phyloP scores from a whole-genome alignment of 164 flowering plant species.

The Pachysandra terminalis region DNA sequence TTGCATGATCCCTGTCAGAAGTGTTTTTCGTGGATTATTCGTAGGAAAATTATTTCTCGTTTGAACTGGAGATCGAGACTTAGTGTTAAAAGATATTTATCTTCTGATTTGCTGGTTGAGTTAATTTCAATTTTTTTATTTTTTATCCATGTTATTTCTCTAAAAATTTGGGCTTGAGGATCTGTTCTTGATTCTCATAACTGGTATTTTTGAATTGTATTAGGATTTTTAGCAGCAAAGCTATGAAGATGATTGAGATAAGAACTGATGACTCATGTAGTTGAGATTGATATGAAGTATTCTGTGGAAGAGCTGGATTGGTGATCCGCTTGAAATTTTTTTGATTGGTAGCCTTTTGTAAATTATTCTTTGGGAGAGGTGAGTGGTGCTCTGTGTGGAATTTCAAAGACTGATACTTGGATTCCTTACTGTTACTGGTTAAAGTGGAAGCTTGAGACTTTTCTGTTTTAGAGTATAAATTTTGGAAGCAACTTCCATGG shows the following conservation, averaged over 20 bases:
- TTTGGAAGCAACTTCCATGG: conserved; percentile 33
- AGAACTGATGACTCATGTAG: not conserved
- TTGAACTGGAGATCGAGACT: not conserved
- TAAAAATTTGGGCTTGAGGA: not conserved
- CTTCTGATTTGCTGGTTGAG: not conserved
- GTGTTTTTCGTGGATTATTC: not conserved
- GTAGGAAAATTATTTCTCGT: not conserved
- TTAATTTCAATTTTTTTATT: not conserved
- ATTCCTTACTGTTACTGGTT: conserved; percentile 40
- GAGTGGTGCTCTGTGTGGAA: too few species aligned
- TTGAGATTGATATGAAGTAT: not conserved
- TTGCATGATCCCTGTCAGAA: not conserved
- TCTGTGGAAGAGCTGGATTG: conserved; percentile 4
- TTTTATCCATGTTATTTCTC: not conserved
- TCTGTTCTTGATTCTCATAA: not conserved
- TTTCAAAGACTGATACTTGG: conserved; percentile 11
- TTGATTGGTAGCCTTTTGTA: too few species aligned
- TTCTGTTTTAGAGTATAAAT: conserved; percentile 2
- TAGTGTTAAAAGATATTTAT: not conserved
- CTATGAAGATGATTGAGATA: not conserved
- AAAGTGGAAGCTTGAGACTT: conserved; percentile 13
- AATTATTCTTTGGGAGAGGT: too few species aligned
- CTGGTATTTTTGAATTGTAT: not conserved
- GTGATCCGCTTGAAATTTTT: conserved; percentile 27
- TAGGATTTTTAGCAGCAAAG: not conserved